These are phyloP conservation scores for Kuraishia borneana DNA, from an alignment of 805 yeast genomes.

Conservation along the genomic window DNA sequence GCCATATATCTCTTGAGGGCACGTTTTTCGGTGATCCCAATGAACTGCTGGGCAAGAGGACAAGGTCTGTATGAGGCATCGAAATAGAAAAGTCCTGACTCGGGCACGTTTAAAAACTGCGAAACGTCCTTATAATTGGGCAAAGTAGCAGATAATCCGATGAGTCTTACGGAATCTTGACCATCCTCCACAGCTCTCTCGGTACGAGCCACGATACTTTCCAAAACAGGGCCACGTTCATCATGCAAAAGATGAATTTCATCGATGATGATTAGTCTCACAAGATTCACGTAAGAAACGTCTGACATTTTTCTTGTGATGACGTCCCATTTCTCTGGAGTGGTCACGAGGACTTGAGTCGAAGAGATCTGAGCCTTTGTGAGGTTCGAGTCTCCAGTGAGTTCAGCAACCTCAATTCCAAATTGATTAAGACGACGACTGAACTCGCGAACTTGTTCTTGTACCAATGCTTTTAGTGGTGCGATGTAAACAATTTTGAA, in stretches of 20 bases:
- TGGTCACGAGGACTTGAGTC: slow-evolving; percentile 79
- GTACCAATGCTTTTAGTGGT: slow-evolving; percentile 89
- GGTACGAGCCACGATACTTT: slow-evolving; percentile 74
- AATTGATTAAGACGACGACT: slow-evolving; percentile 51
- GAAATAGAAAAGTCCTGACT: slow-evolving; percentile 62
- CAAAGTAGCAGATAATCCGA: slow-evolving; percentile 87
- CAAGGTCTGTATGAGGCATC: slow-evolving; percentile 84
- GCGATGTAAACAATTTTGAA: slow-evolving; percentile 85
- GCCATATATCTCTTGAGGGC: slow-evolving; percentile 70
- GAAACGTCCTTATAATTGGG: slow-evolving; percentile 89
- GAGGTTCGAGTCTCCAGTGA: slow-evolving; percentile 82
- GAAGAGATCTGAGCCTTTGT: slow-evolving; percentile 64
- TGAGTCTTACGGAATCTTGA: slow-evolving; percentile 41
- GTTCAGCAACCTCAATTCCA: slow-evolving; percentile 69
- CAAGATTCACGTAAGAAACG: slow-evolving; percentile 43
- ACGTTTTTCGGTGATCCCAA: slow-evolving; percentile 78
- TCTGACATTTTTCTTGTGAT: slow-evolving; percentile 70
- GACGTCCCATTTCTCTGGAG: slow-evolving; percentile 98
- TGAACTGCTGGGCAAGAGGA: slow-evolving; percentile 78
- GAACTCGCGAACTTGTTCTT: slow-evolving; percentile 87
- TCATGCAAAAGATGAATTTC: slow-evolving; percentile 91
- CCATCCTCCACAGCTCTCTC: slow-evolving; percentile 34
- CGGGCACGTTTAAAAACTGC: slow-evolving; percentile 57
- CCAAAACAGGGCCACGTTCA: slow-evolving; percentile 91
- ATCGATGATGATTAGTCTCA: slow-evolving; percentile 70